Base-by-base conservation (phyloP, 176 grass and related monocot species). In the Juncus effusus region DNA sequence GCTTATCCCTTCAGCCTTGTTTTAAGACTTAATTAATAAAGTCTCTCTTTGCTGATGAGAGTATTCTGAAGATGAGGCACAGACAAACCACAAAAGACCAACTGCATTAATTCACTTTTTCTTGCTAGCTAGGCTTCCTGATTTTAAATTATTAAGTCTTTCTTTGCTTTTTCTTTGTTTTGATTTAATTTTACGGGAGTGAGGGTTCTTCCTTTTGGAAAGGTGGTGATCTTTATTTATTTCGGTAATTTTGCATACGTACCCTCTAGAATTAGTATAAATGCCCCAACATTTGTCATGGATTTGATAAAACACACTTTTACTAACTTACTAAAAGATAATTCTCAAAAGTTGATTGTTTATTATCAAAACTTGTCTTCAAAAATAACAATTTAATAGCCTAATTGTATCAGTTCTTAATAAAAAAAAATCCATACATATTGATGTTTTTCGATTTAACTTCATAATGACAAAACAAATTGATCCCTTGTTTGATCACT, bases 21-120 rank as follows among this genome's bases (percentile, higher is more conserved):
- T 85, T 93, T 93, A 77, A 62, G 76, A 65, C 45, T n/a, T 84
- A 85, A 82, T 86, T 65, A 90, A 90, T 42, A 5, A 72, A 72
- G 39, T 72, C 36, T 56, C 58, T 59, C 13, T 35, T 69, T 72
- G 68, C 52, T 72, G 68, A 72, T 72, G 68, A 59, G 38, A 72
- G 68, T 38, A 72, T 72, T 72, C 68, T n/a, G 52, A 8, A 72
- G 54, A 14, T 14, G 54, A 72, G 13, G 68, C 38, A 2, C 9
- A 59, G 68, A 59, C 68, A 72, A 72, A 6, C 39, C 7, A 72
- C 7, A 72, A 47, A 55, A 72, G 58, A 59, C 68, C 68, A 72
- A 70, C 38, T 41, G 40, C 54, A 72, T 45, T 71, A 52, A 44
- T 45, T 59, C 54, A 72, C 53, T 19, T 72, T 71, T 72, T 72